Conservation (phyloP, 371 early-diverging fungal genomes). For the Mucor irregularis region DNA sequence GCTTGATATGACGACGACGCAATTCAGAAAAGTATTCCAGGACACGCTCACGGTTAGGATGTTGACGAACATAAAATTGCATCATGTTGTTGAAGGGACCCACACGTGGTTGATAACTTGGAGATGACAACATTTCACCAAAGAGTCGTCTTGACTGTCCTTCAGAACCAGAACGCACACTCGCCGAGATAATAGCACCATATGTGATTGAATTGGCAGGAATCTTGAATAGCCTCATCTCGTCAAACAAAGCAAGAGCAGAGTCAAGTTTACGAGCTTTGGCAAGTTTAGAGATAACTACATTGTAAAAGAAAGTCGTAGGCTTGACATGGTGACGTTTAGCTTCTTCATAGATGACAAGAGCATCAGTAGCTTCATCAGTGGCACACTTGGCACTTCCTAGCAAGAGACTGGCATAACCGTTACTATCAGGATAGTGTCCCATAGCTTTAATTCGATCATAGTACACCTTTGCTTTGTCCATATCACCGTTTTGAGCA, state of each 20-base stretch:
- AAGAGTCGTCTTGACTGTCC: constrained; percentile 51
- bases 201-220: constrained; percentile 61
- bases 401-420: constrained; percentile 50
- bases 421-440: constrained; percentile 49
- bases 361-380: constrained; percentile 58
- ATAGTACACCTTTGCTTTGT: constrained; percentile 55
- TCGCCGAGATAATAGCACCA: constrained; percentile 65
- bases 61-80: constrained; percentile 65
- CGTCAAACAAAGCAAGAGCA: constrained; percentile 59
- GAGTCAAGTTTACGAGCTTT: constrained; percentile 64
- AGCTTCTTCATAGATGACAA: constrained; percentile 63
- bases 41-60: constrained; percentile 54
- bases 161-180: constrained; percentile 63
- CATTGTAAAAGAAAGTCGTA: constrained; percentile 67
- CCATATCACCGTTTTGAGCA: constrained; percentile 58
- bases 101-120: constrained; percentile 54
- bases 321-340: constrained; percentile 61
- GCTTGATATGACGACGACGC: constrained; percentile 50
- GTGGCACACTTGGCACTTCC: constrained; percentile 52
- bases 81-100: constrained; percentile 70
- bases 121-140: constrained; percentile 53
- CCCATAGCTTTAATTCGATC: constrained; percentile 52
- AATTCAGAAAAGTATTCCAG: constrained; percentile 56
- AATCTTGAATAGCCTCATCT: constrained; percentile 56
- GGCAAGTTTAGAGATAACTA: constrained; percentile 64